Conservation (phyloP, 2,329 filamentous ascomycete genomes). For the Colletotrichum sojae region DNA sequence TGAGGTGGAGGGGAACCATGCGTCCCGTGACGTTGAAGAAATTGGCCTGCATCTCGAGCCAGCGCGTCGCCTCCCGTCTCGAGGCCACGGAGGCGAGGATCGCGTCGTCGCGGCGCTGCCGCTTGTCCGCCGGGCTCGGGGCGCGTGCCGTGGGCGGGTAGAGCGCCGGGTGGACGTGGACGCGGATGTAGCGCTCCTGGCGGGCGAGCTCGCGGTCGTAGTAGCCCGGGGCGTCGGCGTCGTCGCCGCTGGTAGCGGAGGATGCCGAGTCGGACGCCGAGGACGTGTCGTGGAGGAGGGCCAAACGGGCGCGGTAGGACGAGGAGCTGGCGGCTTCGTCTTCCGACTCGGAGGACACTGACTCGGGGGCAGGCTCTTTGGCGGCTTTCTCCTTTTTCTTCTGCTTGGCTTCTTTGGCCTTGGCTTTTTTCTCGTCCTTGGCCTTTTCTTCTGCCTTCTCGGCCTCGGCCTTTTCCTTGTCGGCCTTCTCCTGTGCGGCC, state of each 20-base stretch:
- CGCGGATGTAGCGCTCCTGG: constrained; percentile 50
- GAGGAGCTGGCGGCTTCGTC: constrained; percentile 35
- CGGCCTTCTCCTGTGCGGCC: background rate
- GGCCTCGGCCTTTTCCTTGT: background rate
- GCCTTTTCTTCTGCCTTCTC: constrained; percentile 10
- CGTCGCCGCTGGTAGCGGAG: constrained; percentile 31
- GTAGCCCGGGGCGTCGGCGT: constrained; percentile 23
- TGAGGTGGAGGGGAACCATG: constrained; percentile 55
- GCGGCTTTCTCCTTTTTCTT: constrained; percentile 36
- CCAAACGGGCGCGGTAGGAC: constrained; percentile 18
- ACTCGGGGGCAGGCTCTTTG: background rate
- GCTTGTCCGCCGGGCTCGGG: constrained; percentile 36
- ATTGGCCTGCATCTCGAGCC: constrained; percentile 60
- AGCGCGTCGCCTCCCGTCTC: constrained; percentile 50
- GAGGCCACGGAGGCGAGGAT: constrained; percentile 54
- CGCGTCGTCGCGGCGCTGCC: constrained; percentile 48
- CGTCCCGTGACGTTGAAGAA: constrained; percentile 60
- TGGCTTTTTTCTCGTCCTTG: constrained; percentile 29
- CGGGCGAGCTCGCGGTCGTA: constrained; percentile 42
- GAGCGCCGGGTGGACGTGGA: constrained; percentile 48
- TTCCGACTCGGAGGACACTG: constrained; percentile 20
- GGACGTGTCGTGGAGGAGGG: constrained; percentile 47
- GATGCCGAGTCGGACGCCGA: constrained; percentile 43
- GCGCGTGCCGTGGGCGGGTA: constrained; percentile 49
- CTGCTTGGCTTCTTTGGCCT: constrained; percentile 5